phyloP scores from a whole-genome alignment of 805 yeast genomes.

The Monosporozyma aerobia region DNA sequence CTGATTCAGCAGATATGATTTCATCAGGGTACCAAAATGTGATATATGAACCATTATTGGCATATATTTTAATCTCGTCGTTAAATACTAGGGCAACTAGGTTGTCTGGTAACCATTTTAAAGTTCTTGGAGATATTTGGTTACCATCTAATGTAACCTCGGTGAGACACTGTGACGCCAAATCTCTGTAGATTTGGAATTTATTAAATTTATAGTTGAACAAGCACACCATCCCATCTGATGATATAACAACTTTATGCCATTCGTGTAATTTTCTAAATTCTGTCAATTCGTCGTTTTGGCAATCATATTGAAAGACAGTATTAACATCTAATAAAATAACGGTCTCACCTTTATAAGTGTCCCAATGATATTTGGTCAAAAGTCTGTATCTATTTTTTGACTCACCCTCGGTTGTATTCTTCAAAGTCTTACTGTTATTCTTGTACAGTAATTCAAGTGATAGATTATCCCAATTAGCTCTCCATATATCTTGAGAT shows the following conservation, averaged over 20 bases:
- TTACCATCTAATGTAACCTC: conserved; percentile 19
- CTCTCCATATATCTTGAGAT: conserved; percentile 17
- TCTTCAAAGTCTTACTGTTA: conserved; percentile 9
- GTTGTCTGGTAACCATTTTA: conserved; percentile 83
- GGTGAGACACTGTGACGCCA: conserved; percentile 14
- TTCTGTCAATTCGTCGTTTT: conserved; percentile 2
- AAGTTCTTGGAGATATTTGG: conserved; percentile 32
- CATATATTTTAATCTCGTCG: conserved; percentile 54
- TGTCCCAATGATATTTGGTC: conserved; percentile 25
- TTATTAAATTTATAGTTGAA: conserved; percentile 34
- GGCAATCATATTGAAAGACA: conserved; percentile 11
- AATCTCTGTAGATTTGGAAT: conserved; percentile 40
- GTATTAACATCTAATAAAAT: conserved; percentile 20
- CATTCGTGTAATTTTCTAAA: conserved; percentile 15
- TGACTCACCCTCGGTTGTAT: neutral
- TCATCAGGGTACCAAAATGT: conserved; percentile 42
- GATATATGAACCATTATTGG: conserved; percentile 43
- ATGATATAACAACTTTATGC: conserved; percentile 23
- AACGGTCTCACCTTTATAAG: conserved; percentile 11
- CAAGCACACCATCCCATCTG: conserved; percentile 37
- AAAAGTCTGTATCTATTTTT: conserved; percentile 15
- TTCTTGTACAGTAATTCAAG: conserved; percentile 8
- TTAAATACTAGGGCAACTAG: conserved; percentile 53
- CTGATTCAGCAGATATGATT: conserved; percentile 39
- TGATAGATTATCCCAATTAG: neutral